These are phyloP conservation scores for Agaricales sp. DNA, from an alignment of 1,284 basidiomycete species.

Conservation along the genomic window DNA sequence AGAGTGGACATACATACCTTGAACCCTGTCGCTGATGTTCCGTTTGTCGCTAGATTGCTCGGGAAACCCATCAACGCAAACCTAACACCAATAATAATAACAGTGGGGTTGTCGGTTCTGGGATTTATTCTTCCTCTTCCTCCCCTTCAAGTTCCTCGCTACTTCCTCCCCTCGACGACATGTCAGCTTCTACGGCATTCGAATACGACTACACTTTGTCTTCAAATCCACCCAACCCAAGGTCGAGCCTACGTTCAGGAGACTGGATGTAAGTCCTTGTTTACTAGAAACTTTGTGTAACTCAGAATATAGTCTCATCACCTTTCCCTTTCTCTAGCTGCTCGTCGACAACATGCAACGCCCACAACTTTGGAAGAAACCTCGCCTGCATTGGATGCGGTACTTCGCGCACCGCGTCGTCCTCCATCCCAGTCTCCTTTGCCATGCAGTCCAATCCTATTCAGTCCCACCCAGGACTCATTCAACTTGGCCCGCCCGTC, in stretches of 20 bases:
- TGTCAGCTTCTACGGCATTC: not conserved
- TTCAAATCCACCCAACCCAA: constrained; percentile 67
- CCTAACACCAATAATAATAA: no score
- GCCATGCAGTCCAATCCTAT: constrained; percentile 7
- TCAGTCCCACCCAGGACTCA: constrained; percentile 11
- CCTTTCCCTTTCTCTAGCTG: constrained; percentile 6
- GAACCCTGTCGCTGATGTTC: not conserved
- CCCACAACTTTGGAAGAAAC: not conserved
- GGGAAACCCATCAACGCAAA: no score
- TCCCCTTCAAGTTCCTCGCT: no score
- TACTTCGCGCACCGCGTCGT: not conserved
- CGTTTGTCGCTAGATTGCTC: not conserved
- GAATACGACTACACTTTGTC: constrained; percentile 44
- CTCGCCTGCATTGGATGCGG: not conserved
- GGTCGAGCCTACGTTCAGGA: constrained; percentile 56
- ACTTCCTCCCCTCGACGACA: not conserved
- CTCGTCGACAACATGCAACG: not conserved
- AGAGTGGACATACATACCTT: no score
- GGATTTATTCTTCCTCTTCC: no score
- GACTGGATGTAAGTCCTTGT: constrained; percentile 65
- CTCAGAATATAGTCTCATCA: constrained; percentile 2
- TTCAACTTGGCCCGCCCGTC: constrained; percentile 17
- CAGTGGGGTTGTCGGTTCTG: not conserved
- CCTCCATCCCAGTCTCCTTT: constrained; percentile 1
- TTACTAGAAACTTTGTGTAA: not conserved